Conservation (phyloP, 352 stramenopile species). For the Salisapilia sapeloensis region DNA sequence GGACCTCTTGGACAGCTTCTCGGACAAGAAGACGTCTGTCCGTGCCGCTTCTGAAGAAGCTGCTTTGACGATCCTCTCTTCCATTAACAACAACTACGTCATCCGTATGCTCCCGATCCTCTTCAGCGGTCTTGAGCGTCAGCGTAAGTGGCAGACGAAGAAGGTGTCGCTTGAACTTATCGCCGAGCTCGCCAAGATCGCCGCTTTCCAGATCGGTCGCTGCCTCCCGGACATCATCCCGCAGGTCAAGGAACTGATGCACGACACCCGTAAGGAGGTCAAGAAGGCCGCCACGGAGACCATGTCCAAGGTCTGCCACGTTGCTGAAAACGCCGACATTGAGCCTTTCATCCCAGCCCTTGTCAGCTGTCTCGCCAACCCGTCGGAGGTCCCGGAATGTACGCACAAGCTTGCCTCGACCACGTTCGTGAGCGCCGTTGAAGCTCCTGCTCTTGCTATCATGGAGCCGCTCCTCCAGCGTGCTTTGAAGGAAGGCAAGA, state of each 20-base stretch:
- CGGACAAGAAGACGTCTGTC: constrained; percentile 71
- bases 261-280: constrained; percentile 98
- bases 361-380: constrained; percentile 93
- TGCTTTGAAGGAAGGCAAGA: constrained; percentile 92
- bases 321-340: constrained; percentile 98
- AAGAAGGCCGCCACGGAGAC: constrained; percentile 88
- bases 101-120: constrained; percentile 81
- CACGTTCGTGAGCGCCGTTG: constrained; percentile 98
- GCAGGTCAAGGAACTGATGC: constrained; percentile 95
- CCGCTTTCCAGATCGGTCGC: constrained; percentile 89
- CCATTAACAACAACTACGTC: constrained; percentile 74
- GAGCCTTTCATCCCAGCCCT: constrained; percentile 97
- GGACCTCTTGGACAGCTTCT: constrained; percentile 59
- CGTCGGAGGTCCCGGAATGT: constrained; percentile 94
- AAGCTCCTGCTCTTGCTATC: constrained; percentile 91
- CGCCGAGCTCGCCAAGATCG: constrained; percentile 79
- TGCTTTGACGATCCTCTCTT: constrained; percentile 66
- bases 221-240: constrained; percentile 95
- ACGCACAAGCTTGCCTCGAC: constrained; percentile 97
- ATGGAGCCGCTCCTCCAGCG: constrained; percentile 94
- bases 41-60: constrained; percentile 50
- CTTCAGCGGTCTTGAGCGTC: constrained; percentile 78
- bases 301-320: constrained; percentile 90
- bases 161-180: constrained; percentile 92
- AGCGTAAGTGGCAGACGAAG: constrained; percentile 95